Conservation (phyloP, 495 filamentous ascomycete genomes). For the Daldinia decipiens region DNA sequence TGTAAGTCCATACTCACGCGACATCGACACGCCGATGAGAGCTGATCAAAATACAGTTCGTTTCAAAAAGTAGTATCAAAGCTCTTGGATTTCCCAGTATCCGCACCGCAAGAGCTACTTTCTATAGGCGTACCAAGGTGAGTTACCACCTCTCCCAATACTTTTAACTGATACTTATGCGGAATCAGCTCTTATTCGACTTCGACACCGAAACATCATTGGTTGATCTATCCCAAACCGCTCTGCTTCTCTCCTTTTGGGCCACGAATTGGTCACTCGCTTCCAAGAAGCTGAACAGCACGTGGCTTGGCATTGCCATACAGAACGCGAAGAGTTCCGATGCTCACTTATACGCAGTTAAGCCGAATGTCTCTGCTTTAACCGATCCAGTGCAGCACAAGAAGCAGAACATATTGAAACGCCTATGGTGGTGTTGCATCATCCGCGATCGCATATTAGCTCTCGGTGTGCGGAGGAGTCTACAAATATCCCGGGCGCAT, state of each 20-base stretch:
- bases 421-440: constrained; percentile 63
- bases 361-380: constrained; percentile 40
- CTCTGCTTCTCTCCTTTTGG: constrained; percentile 56
- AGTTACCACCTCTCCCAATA: constrained; percentile 2
- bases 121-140: constrained; percentile 58
- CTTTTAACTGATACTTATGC: constrained; percentile 14
- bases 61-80: constrained; percentile 53
- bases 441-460: constrained; percentile 62
- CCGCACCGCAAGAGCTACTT: constrained; percentile 53
- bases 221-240: constrained; percentile 54
- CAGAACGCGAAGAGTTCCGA: constrained; percentile 59
- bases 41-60: constrained; percentile 47
- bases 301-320: constrained; percentile 60
- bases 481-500: constrained; percentile 57
- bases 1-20: constrained; percentile 46
- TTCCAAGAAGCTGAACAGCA: constrained; percentile 56
- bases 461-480: constrained; percentile 59
- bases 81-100: constrained; percentile 57
- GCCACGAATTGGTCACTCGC: constrained; percentile 51
- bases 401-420: constrained; percentile 51
- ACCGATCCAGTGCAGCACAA: constrained; percentile 46
- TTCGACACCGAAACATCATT: constrained; percentile 50
- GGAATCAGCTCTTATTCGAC: constrained; percentile 47
- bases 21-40: neutral
- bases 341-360: constrained; percentile 50